Evolutionary conservation across 2,329 filamentous ascomycete species (phyloP), one percentile per base, ranked within the genome.

Genomic region (Fusarium nanum): DNA sequence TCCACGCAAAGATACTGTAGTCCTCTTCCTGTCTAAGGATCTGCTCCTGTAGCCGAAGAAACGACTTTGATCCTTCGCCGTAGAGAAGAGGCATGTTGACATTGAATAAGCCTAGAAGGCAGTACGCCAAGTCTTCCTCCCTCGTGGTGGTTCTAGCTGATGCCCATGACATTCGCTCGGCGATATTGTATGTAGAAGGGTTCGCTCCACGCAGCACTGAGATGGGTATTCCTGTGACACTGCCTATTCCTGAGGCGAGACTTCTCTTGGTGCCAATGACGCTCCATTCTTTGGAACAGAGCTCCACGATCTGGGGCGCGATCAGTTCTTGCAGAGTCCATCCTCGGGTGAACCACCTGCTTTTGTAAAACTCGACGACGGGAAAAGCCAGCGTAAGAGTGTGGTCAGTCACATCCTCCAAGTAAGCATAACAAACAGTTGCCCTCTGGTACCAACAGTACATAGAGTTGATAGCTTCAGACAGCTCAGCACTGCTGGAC

Each of bases 91-190:
- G 50, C 56, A 67, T 67, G 5, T 67, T 67, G 28, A 63, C 46
- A 14, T 63, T 40, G 18, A 67, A 67, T 7, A 67, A 7, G 2
- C 64, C 56, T 13, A 67, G 10, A 28, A 67, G 34, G 5, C 63
- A 57, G 28, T 67, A 67, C 5, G 63, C 64, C 5, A 37, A 18
- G 4, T 67, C 63, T 27, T 67, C 64, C 34, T 49, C 37, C n/a
- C 63, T 67, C 3, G 62, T 67, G 11, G 64, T 67, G 20, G 34
- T 47, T n/a, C 63, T 49, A 16, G 49, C 30, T 4, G 62, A 67
- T 25, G 64, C 64, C 63, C 63, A 67, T 8, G 56, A 67, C 63
- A 67, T 67, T 27, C 64, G 46, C 22, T 67, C 40, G 16, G 48
- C 64, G 18, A 67, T 45, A 20, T 44, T 55, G 18, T 37, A 52